Percentiles rank a stretch among this genome's conserved stretches.
Conservation (phyloP, 2,329 filamentous ascomycete species). For the Thermoascus crustaceus region DNA sequence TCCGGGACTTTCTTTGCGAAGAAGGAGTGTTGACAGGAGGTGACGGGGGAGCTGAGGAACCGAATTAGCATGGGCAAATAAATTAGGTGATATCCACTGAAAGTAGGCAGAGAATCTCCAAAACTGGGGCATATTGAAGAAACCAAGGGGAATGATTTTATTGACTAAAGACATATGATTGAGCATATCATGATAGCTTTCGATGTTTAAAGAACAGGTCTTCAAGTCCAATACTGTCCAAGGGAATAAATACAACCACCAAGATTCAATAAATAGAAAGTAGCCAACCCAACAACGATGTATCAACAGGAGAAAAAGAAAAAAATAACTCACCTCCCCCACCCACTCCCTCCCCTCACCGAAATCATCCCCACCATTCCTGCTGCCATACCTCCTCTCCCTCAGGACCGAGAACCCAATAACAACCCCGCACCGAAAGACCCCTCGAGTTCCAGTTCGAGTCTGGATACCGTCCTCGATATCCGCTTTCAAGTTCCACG, state of each 20-base stretch:
- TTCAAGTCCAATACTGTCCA: too few relatives aligned
- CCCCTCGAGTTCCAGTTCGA: background rate
- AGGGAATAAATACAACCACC: too few relatives aligned
- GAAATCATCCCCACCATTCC: constrained; percentile 7
- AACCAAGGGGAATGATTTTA: too few relatives aligned
- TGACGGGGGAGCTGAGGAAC: constrained; percentile 20
- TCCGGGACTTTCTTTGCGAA: constrained; percentile 7
- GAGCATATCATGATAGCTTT: too few relatives aligned
- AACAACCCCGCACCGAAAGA: constrained; percentile 23
- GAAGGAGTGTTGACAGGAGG: constrained; percentile 16
- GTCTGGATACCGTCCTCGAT: constrained; percentile 15
- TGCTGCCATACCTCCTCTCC: constrained; percentile 9
- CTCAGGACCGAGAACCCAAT: constrained; percentile 26
- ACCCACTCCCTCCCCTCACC: constrained; percentile 19
- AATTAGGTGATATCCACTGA: too few relatives aligned
- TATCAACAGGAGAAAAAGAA: background rate
- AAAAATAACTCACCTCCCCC: constrained; percentile 20
- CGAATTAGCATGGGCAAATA: constrained; percentile 1
- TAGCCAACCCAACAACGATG: background rate
- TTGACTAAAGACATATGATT: too few relatives aligned
- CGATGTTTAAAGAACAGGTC: too few relatives aligned
- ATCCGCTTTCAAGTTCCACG: constrained; percentile 21
- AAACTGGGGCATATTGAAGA: too few relatives aligned
- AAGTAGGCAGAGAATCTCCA: too few relatives aligned
- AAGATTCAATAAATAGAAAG: constrained; percentile 1